Conservation (phyloP, 768 basidiomycete genomes). For the Mrakia gelida region DNA sequence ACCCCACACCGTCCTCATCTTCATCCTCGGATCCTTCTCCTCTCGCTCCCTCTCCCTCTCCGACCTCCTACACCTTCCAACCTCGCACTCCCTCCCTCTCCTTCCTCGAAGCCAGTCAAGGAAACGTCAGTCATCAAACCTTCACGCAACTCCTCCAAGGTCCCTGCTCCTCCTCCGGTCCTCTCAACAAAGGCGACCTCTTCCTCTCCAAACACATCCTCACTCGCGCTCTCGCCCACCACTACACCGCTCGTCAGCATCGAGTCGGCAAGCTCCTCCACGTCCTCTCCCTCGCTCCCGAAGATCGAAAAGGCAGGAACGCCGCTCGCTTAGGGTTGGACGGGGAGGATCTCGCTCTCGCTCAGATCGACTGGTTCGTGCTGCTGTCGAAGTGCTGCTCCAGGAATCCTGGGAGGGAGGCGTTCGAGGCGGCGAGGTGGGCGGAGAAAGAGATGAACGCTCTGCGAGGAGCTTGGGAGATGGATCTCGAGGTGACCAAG, state of each 20-base stretch:
- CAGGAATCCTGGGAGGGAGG: constrained; percentile 2
- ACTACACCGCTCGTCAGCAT: constrained; percentile 10
- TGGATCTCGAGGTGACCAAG: constrained; percentile 5
- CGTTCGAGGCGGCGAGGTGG: constrained; percentile 22
- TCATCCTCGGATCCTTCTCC: background rate
- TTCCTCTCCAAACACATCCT: constrained; percentile 23
- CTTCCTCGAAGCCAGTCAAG: background rate
- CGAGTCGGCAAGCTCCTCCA: background rate
- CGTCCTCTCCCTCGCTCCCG: background rate
- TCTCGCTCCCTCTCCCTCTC: background rate
- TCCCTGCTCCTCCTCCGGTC: background rate
- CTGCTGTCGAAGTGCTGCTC: background rate
- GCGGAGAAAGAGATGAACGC: constrained; percentile 24
- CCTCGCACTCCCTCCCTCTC: background rate
- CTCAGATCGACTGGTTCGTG: constrained; percentile 12
- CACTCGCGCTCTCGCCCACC: constrained; percentile 14
- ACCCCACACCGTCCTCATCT: background rate
- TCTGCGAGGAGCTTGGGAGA: constrained; percentile 6
- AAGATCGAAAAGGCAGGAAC: background rate
- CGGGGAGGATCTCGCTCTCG: background rate
- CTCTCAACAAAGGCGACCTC: background rate
- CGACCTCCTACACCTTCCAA: constrained; percentile 5
- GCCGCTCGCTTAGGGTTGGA: background rate
- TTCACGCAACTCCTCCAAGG: constrained; percentile 15
- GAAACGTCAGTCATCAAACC: background rate